Evolutionary conservation across 2,329 filamentous ascomycete genomes (phyloP).

Genomic region (Nigrograna mackinnonii): DNA sequence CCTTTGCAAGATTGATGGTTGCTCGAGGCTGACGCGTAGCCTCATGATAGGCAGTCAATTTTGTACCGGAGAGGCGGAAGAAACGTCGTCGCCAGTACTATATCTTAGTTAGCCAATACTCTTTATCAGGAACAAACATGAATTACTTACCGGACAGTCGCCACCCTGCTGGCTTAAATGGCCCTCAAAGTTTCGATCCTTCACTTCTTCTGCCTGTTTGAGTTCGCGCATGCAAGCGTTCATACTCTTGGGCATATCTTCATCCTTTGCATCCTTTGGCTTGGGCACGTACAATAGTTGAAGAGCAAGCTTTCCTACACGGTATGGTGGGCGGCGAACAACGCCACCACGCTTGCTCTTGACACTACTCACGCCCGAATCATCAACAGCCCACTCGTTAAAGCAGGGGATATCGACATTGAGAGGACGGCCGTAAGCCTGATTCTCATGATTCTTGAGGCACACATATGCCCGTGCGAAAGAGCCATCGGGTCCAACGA

Average conservation of each 20-base stretch:
- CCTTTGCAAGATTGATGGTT: conserved; percentile 94
- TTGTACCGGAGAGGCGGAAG: conserved; percentile 90
- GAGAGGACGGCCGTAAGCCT: conserved; percentile 86
- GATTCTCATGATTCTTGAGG: conserved; percentile 86
- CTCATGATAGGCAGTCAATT: conserved; percentile 95
- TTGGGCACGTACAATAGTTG: conserved; percentile 95
- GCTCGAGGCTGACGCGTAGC: conserved; percentile 92
- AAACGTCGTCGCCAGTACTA: conserved; percentile 98
- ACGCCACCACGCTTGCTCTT: conserved; percentile 87
- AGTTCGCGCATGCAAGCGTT: conserved; percentile 93
- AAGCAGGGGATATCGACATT: conserved; percentile 91
- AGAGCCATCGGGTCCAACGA: conserved; percentile 89
- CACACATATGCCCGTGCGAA: conserved; percentile 94
- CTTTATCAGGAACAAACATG: not conserved
- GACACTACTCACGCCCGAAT: conserved; percentile 77
- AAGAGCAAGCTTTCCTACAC: conserved; percentile 90
- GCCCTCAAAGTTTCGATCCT: conserved; percentile 81
- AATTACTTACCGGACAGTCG: conserved; percentile 84
- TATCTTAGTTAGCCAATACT: conserved; percentile 16
- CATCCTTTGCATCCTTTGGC: conserved; percentile 82
- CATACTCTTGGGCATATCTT: conserved; percentile 99
- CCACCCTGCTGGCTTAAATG: conserved; percentile 94
- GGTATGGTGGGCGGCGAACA: conserved; percentile 86
- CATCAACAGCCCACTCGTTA: conserved; percentile 97
- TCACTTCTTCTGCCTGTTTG: conserved; percentile 82